Evolutionary conservation across 495 filamentous ascomycete genomes (phyloP).

Genomic region (Annulohypoxylon nitens): DNA sequence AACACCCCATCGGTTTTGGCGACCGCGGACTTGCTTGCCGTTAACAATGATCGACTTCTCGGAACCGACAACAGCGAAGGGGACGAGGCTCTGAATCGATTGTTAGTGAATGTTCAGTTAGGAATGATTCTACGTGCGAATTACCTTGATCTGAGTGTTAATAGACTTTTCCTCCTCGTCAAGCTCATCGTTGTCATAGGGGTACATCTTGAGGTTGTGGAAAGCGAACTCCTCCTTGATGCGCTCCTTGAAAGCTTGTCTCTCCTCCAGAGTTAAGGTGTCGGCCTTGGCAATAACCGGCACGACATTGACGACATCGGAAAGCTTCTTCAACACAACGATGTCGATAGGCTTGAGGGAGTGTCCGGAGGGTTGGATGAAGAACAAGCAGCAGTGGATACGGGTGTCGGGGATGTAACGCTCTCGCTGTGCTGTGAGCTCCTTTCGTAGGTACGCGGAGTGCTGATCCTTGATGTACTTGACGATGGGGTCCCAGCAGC

Average conservation of each 20-base stretch:
- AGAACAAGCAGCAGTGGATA: slow-evolving; percentile 99
- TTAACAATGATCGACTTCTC: slow-evolving; percentile 98
- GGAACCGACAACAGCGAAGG: slow-evolving; percentile 97
- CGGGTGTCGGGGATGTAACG: slow-evolving; percentile 99
- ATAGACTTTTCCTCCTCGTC: slow-evolving; percentile 95
- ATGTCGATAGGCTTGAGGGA: slow-evolving; percentile 99
- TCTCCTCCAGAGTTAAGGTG: slow-evolving; percentile 95
- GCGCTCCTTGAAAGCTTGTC: slow-evolving; percentile 95
- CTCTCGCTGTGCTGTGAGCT: slow-evolving; percentile 99
- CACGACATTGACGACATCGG: slow-evolving; percentile 98
- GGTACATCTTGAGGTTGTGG: slow-evolving; percentile 99
- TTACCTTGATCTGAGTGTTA: slow-evolving; percentile 95
- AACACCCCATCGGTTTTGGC: slow-evolving; percentile 98
- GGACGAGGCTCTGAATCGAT: slow-evolving; percentile 81
- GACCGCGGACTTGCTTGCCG: slow-evolving; percentile 96
- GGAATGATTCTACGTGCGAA: slow-evolving; percentile 29
- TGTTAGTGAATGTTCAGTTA: slow-evolving; percentile 46
- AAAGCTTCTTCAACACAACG: slow-evolving; percentile 98
- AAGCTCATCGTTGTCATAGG: slow-evolving; percentile 98
- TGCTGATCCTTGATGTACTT: slow-evolving; percentile 99
- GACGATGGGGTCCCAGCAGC: slow-evolving; percentile 99
- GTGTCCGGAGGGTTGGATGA: slow-evolving; percentile 98
- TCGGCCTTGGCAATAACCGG: slow-evolving; percentile 99
- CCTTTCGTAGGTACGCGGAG: slow-evolving; percentile 99
- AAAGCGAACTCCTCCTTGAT: slow-evolving; percentile 99